phyloP scores from a whole-genome alignment of 2,329 filamentous ascomycete species.

The Penicillium brevicompactum region DNA sequence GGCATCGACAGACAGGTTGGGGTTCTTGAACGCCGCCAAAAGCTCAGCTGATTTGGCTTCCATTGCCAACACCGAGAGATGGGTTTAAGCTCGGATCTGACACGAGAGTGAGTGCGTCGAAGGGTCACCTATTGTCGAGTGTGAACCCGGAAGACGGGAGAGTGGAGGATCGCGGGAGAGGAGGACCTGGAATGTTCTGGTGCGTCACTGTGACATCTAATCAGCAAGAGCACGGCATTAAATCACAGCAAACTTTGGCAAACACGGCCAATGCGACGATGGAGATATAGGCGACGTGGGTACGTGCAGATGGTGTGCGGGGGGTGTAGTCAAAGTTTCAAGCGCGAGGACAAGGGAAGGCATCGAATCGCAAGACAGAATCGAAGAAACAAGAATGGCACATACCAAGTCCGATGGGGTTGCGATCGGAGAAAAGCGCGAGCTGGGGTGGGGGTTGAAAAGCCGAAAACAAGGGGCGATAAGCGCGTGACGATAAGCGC shows the following conservation, averaged over 20 bases:
- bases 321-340: background rate
- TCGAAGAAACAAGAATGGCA: background rate
- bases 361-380: background rate
- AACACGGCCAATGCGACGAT: background rate
- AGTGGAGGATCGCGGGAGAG: background rate
- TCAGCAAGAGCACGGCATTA: background rate
- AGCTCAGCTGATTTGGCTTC: slow-evolving; percentile 59
- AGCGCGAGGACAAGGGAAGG: background rate
- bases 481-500: slow-evolving; percentile 30
- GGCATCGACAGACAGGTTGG: slow-evolving; percentile 67
- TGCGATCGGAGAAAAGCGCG: slow-evolving; percentile 4
- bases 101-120: slow-evolving; percentile 20
- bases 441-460: slow-evolving; percentile 25
- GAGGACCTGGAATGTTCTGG: background rate
- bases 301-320: background rate
- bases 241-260: background rate
- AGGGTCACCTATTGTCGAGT: slow-evolving; percentile 9
- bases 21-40: slow-evolving; percentile 58
- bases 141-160: background rate
- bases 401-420: background rate
- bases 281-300: background rate
- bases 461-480: slow-evolving; percentile 30
- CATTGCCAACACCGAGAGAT: slow-evolving; percentile 44
- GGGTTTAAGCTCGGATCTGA: slow-evolving; percentile 11
- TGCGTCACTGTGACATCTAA: background rate